Evolutionary conservation across 495 filamentous ascomycete genomes (phyloP), one percentile per base, ranked within the genome.

Genomic region (Penicillium salamii): DNA sequence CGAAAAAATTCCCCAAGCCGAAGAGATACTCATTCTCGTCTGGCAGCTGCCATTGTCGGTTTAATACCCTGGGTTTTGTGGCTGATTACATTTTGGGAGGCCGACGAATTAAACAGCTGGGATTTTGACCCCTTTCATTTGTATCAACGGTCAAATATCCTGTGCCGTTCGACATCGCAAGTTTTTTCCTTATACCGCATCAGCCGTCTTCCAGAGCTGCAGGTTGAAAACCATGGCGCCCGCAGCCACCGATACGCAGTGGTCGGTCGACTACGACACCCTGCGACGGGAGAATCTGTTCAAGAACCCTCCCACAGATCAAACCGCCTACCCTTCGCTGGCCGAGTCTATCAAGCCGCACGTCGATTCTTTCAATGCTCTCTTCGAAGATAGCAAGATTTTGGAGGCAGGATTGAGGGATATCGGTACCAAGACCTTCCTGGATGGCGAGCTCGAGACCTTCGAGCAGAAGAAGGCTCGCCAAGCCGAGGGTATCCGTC

Each of bases 321-420:
- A 80, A 39, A 87, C 90, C 12, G 89, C 93, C 43, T 97, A 93
- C 64, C 93, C 93, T 3, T 80, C 88, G 11, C 78, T 98, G 37
- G 85, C 89, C 39, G 82, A 79, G 33, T 88, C 92, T 2, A 82
- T 96, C 51, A 77, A 85, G 49, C 93, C 93, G 26, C 93, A 98
- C 66, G 83, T 96, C 62, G 83, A 96, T 53, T 92, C 93, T 7
- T 97, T 97, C 82, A 95, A 98, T 75, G 86, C 88, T n/a, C 73
- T 96, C 32, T 90, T 96, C 59, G 84, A 84, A 12, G 73, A 71
- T 58, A 78, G 72, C 54, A 78, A 79, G 54, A 77, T 95, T 19
- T 69, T 98, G 35, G 84, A 89, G 42, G 82, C 84, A 18, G 90
- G 80, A 11, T 57, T 97, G 45, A 80, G 80, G 61, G 93, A 98